Base-by-base conservation (phyloP, 208 protist genomes). In the Phytomonas francai region DNA sequence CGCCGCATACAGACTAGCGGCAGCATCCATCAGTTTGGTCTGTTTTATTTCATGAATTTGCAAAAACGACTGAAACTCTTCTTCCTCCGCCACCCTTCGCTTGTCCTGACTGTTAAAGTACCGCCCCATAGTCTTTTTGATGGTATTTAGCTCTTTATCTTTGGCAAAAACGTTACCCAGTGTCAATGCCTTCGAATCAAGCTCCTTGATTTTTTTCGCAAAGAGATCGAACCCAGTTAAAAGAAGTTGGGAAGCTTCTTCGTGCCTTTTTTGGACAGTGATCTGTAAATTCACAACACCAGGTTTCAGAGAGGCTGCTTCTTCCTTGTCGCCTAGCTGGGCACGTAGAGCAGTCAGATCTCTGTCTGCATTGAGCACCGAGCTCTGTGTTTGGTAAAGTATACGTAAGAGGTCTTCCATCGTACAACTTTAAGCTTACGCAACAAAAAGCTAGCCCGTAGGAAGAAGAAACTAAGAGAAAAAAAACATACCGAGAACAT, bases 111-210 rank as follows among this genome's bases (percentile, higher is more conserved):
- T 65, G n/a, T 85, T 72, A 5, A 89, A 78, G 75, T 89, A 89
- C 1, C 83, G 83, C 59, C 72, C 76, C 80, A 89, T 83, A 39
- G 71, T 76, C 59, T 72, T 77, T 69, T 84, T 83, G 22, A 76
- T 72, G 0, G 75, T 72, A 30, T 72, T 59, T 45, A 89, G 58
- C 39, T 75, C 65, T 56, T 76, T 74, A 58, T 81, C 78, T 25
- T 76, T 76, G 2, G 65, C 56, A 2, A 65, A 56, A 12, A 83
- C 71, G 51, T 83, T 74, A 3, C 65, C 65, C 28, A 83, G 61
- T 3, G 67, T 62, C 45, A 62, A 49, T 11, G 74, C 73, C 51
- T 58, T 71, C 54, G 71, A 67, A 65, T 81, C 73, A 32, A 83
- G 60, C 8, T 76, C 74, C 2, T 65, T 39, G 16, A 78, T 64